Evolutionary conservation across 495 filamentous ascomycete genomes (phyloP).

Genomic region (Penicillium paradoxum): DNA sequence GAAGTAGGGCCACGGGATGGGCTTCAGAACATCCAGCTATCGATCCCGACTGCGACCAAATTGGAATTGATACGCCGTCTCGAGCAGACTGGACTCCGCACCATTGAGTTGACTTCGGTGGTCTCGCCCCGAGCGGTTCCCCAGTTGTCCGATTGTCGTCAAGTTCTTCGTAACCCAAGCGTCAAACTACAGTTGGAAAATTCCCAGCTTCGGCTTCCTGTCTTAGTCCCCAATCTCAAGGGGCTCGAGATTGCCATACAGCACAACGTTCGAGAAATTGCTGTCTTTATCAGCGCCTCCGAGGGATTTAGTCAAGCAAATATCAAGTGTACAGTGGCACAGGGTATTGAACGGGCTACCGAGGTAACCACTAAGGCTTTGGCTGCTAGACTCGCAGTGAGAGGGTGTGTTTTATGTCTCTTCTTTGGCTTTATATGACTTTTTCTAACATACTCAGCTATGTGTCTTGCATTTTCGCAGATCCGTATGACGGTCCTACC

Average conservation of each 20-base stretch:
- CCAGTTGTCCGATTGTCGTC: constrained; percentile 38
- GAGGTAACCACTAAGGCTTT: constrained; percentile 22
- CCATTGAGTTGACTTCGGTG: constrained; percentile 43
- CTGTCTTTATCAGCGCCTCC: constrained; percentile 40
- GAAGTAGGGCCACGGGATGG: constrained; percentile 48
- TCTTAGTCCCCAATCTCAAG: constrained; percentile 41
- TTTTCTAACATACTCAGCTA: constrained; percentile 23
- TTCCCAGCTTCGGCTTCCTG: constrained; percentile 22
- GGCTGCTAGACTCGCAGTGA: constrained; percentile 20
- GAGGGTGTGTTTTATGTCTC: constrained; percentile 30
- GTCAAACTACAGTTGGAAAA: constrained; percentile 9
- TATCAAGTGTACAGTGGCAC: constrained; percentile 38
- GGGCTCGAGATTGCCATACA: constrained; percentile 33
- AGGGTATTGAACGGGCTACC: constrained; percentile 26
- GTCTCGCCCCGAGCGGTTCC: constrained; percentile 41
- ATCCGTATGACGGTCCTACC: constrained; percentile 37
- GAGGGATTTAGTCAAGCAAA: constrained; percentile 43
- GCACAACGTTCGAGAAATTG: constrained; percentile 32
- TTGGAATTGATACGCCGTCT: constrained; percentile 37
- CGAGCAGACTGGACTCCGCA: constrained; percentile 22
- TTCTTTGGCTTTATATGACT: neutral
- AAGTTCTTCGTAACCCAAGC: constrained; percentile 17
- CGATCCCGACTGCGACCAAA: constrained; percentile 35
- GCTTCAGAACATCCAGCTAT: constrained; percentile 36
- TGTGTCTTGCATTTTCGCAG: constrained; percentile 42